Evolutionary conservation across 345 rosid species (phyloP).

Genomic region (Brassica incana): DNA sequence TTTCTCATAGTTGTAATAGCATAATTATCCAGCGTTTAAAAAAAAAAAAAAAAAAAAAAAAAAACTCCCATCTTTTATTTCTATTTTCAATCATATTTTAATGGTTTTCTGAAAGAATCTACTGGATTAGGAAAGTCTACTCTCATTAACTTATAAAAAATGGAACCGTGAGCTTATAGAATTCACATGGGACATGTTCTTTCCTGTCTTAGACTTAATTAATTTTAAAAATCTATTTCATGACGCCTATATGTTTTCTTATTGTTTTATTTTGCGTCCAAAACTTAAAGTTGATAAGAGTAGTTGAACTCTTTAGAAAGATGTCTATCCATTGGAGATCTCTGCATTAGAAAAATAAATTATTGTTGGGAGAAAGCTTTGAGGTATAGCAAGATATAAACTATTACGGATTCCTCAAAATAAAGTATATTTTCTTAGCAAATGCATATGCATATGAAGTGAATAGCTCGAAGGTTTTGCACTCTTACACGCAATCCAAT

Average conservation of each 20-base stretch:
- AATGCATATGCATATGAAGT: constrained; percentile 27
- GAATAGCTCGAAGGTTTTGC: constrained; percentile 11
- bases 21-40: no score
- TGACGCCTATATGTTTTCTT: neutral
- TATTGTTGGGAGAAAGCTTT: constrained; percentile 18
- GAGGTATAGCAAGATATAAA: constrained; percentile 13
- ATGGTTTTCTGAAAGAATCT: no score
- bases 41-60: no score
- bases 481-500: constrained; percentile 16
- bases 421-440: neutral
- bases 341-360: neutral
- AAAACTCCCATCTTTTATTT: no score
- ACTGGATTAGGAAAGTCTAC: constrained; percentile 22
- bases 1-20: no score
- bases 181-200: constrained; percentile 35
- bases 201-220: constrained; percentile 1
- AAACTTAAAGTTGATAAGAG: constrained; percentile 18
- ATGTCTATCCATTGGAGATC: constrained; percentile 5
- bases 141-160: neutral
- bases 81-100: no score
- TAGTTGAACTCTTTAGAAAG: constrained; percentile 25
- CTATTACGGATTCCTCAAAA: neutral
- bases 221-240: neutral
- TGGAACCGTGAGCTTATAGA: neutral
- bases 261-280: neutral